Percentiles rank a stretch among this genome's conserved stretches.
phyloP scores from a whole-genome alignment of 331 rosid species.

The Acacia pycnantha region DNA sequence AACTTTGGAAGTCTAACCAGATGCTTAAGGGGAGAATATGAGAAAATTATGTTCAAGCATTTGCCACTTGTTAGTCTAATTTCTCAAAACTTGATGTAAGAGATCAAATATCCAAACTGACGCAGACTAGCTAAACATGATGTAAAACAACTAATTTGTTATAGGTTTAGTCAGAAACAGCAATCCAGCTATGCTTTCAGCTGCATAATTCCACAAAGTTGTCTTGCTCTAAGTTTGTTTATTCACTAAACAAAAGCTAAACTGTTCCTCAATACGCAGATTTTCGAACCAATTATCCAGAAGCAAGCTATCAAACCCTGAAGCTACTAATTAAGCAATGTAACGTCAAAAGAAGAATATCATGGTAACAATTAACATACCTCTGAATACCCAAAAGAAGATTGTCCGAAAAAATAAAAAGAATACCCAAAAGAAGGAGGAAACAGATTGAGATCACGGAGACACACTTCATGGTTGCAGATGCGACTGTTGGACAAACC shows the following conservation, averaged over 20 bases:
- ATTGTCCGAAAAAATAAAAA: too few species aligned
- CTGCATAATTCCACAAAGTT: not conserved
- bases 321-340: not conserved
- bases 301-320: not conserved
- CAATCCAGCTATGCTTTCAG: not conserved
- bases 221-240: not conserved
- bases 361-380: conserved; percentile 15
- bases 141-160: not conserved
- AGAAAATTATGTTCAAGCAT: conserved; percentile 15
- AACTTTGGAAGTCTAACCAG: conserved; percentile 9
- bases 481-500: not conserved
- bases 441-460: conserved; percentile 18
- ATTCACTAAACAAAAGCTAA: not conserved
- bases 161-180: not conserved
- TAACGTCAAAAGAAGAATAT: not conserved
- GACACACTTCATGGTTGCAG: conserved; percentile 27
- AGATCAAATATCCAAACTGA: not conserved
- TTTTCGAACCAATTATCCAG: not conserved
- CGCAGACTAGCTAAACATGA: not conserved
- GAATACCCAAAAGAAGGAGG: conserved; percentile 31
- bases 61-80: conserved; percentile 1
- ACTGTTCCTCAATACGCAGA: not conserved
- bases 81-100: not conserved
- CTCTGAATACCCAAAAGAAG: conserved; percentile 27
- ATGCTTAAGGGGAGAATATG: not conserved